phyloP scores from a whole-genome alignment of 768 basidiomycete species.

The Pleurotus giganteus region DNA sequence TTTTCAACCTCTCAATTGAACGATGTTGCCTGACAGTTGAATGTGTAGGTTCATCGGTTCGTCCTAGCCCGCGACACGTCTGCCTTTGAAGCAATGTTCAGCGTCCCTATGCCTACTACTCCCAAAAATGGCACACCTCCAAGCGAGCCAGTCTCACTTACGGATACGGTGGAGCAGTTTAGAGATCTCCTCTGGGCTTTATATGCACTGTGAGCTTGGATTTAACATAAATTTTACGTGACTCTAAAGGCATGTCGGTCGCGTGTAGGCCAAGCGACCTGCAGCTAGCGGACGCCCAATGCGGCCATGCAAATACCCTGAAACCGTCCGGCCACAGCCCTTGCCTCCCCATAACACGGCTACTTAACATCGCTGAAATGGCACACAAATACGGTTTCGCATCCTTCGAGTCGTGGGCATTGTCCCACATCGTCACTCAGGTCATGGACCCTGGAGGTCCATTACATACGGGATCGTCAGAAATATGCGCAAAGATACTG shows the following conservation, averaged over 20 bases:
- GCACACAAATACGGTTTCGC: conserved; percentile 47
- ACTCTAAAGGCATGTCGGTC: no score
- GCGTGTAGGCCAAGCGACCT: not conserved
- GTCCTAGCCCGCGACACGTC: conserved; percentile 40
- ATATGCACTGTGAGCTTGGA: conserved; percentile 40
- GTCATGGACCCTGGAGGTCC: conserved; percentile 27
- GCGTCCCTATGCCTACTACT: conserved; percentile 26
- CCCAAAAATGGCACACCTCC: conserved; percentile 26
- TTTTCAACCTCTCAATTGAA: not conserved
- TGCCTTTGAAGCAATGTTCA: conserved; percentile 40
- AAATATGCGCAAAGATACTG: conserved; percentile 44
- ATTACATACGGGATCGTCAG: conserved; percentile 27
- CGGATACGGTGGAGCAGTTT: conserved; percentile 43
- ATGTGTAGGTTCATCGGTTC: conserved; percentile 42
- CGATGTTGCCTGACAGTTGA: no score
- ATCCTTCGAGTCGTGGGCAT: conserved; percentile 42
- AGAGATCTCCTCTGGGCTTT: conserved; percentile 49
- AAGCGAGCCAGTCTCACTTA: conserved; percentile 32
- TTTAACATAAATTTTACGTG: not conserved
- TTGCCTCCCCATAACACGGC: conserved; percentile 29
- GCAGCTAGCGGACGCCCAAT: not conserved
- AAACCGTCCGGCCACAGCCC: not conserved
- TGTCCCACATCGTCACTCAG: conserved; percentile 37
- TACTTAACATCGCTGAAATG: conserved; percentile 45
- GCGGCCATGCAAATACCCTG: conserved; percentile 11